Base-by-base conservation (phyloP, 202 grass and related monocot genomes). In the Elaeis oleifera region DNA sequence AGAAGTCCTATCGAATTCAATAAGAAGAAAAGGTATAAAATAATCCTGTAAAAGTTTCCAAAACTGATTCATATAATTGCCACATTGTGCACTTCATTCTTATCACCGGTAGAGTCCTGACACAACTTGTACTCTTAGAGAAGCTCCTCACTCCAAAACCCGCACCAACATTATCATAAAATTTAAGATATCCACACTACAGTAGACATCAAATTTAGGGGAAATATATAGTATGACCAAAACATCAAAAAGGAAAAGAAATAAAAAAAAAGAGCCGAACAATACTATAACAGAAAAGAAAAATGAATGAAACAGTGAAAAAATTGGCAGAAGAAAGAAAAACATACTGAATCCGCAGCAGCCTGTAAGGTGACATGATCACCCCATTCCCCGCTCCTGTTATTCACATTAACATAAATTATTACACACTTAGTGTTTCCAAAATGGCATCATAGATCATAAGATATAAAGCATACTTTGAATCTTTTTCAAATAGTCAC, bases 311-410 rank as follows among this genome's bases (percentile, higher is more conserved):
- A 49, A 4, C 21, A 49, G 21, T 22, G 18, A 22, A 48, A 16
- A 63, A 16, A 63, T 14, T 49, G 21, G 60, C 6, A 62, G 32
- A 36, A 13, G 36, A 11, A 49, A 4, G 18, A 16, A 17, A 74
- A 58, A 25, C 50, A 56, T 64, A 84, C 80, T 55, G 69, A 77
- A 71, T 89, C 80, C 58, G 85, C 69, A 58, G 80, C 80, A 61
- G 85, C 85, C 71, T 89, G 85, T 60, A 89, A 78, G 44, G 85
- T 89, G 51, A 89, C 80, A 71, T 84, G 80, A 76, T 89, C 85
- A 61, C 85, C 85, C 85, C 85, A 84, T 71, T 89, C 80, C 16
- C 85, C 73, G 49, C 57, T 63, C 59, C 79, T 88, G 63, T 56
- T 68, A 23, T 49, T 21, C 58, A 27, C 29, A 61, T 31, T 28